Evolutionary conservation across 2,329 filamentous ascomycete genomes (phyloP), one percentile per base, ranked within the genome.

Genomic region (Arthrobotrys pseudoclavata): DNA sequence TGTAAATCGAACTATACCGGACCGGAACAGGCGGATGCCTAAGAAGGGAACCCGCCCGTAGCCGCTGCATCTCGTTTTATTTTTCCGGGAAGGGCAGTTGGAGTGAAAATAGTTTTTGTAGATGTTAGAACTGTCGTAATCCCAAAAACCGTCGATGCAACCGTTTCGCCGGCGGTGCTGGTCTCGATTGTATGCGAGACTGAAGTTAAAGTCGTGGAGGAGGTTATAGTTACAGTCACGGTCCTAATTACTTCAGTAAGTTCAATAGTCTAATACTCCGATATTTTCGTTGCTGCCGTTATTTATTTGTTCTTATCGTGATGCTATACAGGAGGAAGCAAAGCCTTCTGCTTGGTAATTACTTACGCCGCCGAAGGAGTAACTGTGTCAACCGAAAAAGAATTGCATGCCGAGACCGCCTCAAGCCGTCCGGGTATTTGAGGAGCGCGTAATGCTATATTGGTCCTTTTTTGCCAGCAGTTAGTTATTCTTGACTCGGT

Each of bases 351-450:
- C 29, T 31, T 31, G 29, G 29, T 15, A 24, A 6, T 18, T 15
- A 40, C 37, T 15, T 40, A 40, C 37, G 15, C 10, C 13, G 15
- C 1, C 2, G 61, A 18, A 18, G 61, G 61, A 10, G 61, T 66
- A 18, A 66, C 45, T 9, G 61, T 66, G 9, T 26, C 24, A 5
- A 66, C 61, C 61, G 47, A 67, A 20, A 67, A 55, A 10, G 62
- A 67, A 29, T 50, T 50, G 34, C 62, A 67, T 15, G 50, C 62
- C 10, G 62, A 37, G 24, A 48, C 62, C 3, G 53, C 47, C 7
- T 53, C 62, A 15, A 67, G n/a, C 18, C 62, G 29, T 13, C 47
- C 62, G 2, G 62, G 1, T 26, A 67, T 53, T 31, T 67, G 62
- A 13, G 62, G 24, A 12, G 62, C 62, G 29, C 62, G 62, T 12